Evolutionary conservation across 2,329 filamentous ascomycete species (phyloP).

Genomic region (Alternaria postmessia): DNA sequence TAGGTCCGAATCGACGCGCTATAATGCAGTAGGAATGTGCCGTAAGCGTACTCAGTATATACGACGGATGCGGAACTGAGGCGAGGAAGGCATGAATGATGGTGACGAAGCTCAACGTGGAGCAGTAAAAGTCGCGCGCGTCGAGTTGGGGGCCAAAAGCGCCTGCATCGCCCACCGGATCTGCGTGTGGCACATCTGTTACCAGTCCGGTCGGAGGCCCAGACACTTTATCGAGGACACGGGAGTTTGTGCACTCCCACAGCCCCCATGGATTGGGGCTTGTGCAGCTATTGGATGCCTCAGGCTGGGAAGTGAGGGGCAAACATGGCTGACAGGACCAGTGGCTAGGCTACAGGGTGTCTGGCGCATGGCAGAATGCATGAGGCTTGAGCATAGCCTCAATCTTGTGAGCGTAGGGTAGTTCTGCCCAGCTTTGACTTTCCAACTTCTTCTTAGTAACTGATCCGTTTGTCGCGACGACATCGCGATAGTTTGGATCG

Average conservation of each 20-base stretch:
- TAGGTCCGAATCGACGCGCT: slow-evolving; percentile 21
- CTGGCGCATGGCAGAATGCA: slow-evolving; percentile 11
- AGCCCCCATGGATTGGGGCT: slow-evolving; percentile 29
- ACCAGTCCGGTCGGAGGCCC: slow-evolving; percentile 31
- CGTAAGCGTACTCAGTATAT: slow-evolving; percentile 23
- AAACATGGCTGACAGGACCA: slow-evolving; percentile 26
- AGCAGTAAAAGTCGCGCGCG: slow-evolving; percentile 8
- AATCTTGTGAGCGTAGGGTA: slow-evolving; percentile 8
- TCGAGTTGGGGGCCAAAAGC: slow-evolving; percentile 22
- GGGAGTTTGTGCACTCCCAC: slow-evolving; percentile 25
- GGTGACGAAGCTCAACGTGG: slow-evolving; percentile 27
- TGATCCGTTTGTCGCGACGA: slow-evolving; percentile 31
- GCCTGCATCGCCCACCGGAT: slow-evolving; percentile 17
- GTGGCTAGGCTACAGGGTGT: slow-evolving; percentile 31
- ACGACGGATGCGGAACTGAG: slow-evolving; percentile 19
- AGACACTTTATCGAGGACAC: slow-evolving; percentile 16
- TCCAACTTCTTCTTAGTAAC: slow-evolving; percentile 29
- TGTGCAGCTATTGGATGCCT: slow-evolving; percentile 29
- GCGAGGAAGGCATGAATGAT: slow-evolving; percentile 6
- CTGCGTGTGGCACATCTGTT: slow-evolving; percentile 16
- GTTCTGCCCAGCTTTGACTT: slow-evolving; percentile 24
- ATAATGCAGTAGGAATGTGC: slow-evolving; percentile 9
- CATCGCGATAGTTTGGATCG: slow-evolving; percentile 20
- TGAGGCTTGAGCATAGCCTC: slow-evolving; percentile 40
- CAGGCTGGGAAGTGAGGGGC: slow-evolving; percentile 32